These are phyloP conservation scores for Mortierella sp. DNA, from an alignment of 371 early-diverging fungal genomes.

Conservation along the genomic window DNA sequence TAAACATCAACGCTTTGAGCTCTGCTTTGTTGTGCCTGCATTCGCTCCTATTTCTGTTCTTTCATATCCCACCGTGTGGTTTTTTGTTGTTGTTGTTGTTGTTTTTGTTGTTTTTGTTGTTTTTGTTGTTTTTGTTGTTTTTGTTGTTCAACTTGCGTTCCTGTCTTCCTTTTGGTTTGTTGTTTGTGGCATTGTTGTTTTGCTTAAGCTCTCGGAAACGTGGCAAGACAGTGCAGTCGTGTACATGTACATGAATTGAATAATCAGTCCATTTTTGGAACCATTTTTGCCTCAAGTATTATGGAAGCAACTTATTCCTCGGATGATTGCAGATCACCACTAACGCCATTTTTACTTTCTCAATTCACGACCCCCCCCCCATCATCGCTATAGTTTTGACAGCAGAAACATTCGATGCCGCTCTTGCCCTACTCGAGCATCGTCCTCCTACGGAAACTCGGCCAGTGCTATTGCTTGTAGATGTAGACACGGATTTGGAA, in stretches of 20 bases:
- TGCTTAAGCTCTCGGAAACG: conserved; percentile 8
- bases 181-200: not conserved
- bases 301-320: no score
- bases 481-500: conserved; percentile 37
- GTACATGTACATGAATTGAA: not conserved
- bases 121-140: not conserved
- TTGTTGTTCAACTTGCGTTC: conserved; percentile 4
- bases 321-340: not conserved
- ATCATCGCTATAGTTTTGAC: conserved; percentile 41
- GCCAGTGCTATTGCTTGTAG: conserved; percentile 47
- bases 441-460: conserved; percentile 34
- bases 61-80: conserved; percentile 15
- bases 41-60: conserved; percentile 6
- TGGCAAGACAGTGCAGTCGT: conserved; percentile 14
- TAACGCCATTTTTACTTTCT: not conserved
- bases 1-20: conserved; percentile 11
- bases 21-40: conserved; percentile 25
- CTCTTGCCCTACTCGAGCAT: conserved; percentile 28
- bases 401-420: conserved; percentile 27
- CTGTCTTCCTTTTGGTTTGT: not conserved
- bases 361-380: no score
- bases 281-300: no score
- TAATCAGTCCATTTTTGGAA: not conserved
- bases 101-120: no score
- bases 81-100: conserved; percentile 7